Conservation (phyloP, 179 eudicot genomes). For the Nepenthes alata region DNA sequence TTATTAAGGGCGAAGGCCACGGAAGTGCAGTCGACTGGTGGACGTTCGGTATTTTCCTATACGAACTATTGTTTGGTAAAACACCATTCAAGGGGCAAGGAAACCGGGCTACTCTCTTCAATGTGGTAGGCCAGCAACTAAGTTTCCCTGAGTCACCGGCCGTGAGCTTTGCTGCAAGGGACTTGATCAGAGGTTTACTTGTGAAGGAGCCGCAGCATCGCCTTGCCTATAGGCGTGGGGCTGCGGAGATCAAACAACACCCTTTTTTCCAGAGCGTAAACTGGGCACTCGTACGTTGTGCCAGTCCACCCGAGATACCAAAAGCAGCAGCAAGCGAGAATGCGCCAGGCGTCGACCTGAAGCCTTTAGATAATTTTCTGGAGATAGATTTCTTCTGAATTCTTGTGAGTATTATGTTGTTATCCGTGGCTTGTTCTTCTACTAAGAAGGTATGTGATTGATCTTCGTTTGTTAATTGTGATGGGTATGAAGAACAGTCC, state of each 20-base stretch:
- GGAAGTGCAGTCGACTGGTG: conserved; percentile 64
- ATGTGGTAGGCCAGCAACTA: conserved; percentile 44
- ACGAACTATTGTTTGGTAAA: conserved; percentile 39
- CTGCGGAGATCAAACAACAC: conserved; percentile 51
- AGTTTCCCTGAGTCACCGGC: conserved; percentile 39
- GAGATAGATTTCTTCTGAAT: conserved; percentile 50
- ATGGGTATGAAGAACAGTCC: too few species aligned
- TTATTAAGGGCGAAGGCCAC: conserved; percentile 47
- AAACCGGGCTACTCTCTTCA: conserved; percentile 41
- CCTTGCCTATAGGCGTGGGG: conserved; percentile 47
- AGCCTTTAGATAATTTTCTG: conserved; percentile 33
- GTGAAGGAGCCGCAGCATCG: conserved; percentile 54
- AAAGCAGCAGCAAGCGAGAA: background rate
- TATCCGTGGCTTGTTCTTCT: too few species aligned
- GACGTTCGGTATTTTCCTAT: conserved; percentile 48
- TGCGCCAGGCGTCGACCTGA: conserved; percentile 18
- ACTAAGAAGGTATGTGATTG: too few species aligned
- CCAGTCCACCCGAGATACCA: conserved; percentile 43
- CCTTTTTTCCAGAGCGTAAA: conserved; percentile 49
- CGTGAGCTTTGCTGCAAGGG: conserved; percentile 54
- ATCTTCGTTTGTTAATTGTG: too few species aligned
- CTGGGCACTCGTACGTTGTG: conserved; percentile 53
- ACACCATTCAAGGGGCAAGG: conserved; percentile 47
- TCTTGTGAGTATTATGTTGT: conserved; percentile 1
- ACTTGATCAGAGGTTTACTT: conserved; percentile 43